Conservation (phyloP, 2,329 filamentous ascomycete genomes). For the Fonsecaea multimorphosa region DNA sequence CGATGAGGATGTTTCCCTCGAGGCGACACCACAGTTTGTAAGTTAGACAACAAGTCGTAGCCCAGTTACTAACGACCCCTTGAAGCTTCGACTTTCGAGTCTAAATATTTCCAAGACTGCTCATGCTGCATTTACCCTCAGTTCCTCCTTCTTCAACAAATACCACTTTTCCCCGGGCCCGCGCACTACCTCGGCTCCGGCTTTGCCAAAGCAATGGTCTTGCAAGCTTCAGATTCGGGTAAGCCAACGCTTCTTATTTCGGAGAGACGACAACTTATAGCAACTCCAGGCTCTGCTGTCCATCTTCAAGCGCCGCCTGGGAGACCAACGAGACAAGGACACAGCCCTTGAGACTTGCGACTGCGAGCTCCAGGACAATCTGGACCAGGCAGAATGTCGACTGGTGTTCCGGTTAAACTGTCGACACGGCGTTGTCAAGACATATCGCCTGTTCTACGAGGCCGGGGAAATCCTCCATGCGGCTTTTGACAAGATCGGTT, state of each 20-base stretch:
- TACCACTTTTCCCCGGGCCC: conserved; percentile 58
- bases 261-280: too few relatives aligned
- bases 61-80: conserved; percentile 9
- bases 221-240: conserved; percentile 40
- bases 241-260: too few relatives aligned
- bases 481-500: conserved; percentile 63
- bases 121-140: conserved; percentile 65
- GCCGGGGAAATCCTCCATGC: conserved; percentile 67
- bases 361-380: conserved; percentile 63
- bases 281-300: conserved; percentile 61
- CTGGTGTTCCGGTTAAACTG: conserved; percentile 68
- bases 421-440: conserved; percentile 68
- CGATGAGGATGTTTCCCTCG: conserved; percentile 66
- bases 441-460: conserved; percentile 69
- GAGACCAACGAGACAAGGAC: conserved; percentile 63
- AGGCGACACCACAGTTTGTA: conserved; percentile 65
- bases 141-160: conserved; percentile 62
- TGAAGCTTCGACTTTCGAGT: conserved; percentile 64
- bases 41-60: conserved; percentile 26
- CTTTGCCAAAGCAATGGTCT: conserved; percentile 34
- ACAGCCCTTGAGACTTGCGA: conserved; percentile 67
- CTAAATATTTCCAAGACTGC: conserved; percentile 69
- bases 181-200: conserved; percentile 19
- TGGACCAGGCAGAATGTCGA: conserved; percentile 64
- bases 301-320: conserved; percentile 65